Conservation (phyloP, 148 eudicot genomes). For the Persicaria maculosa region DNA sequence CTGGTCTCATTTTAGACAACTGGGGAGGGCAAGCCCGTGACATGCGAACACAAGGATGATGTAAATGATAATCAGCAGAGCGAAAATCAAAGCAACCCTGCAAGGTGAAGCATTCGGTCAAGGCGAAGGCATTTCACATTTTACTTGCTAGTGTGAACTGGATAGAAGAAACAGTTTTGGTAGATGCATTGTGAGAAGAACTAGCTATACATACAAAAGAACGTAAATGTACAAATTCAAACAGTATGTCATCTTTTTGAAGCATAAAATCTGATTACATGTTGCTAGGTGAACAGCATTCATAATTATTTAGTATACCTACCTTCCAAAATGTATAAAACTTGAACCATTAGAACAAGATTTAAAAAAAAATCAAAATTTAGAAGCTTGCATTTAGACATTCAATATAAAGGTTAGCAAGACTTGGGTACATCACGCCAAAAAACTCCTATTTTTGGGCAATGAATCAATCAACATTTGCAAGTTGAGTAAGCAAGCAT, state of each 20-base stretch:
- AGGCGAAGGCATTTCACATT: background rate
- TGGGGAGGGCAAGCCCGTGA: slow-evolving; percentile 42
- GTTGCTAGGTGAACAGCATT: background rate
- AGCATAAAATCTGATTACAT: background rate
- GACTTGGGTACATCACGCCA: background rate
- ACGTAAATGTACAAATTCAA: background rate
- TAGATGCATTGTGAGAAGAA: background rate
- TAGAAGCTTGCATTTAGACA: background rate
- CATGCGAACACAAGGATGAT: slow-evolving; percentile 76
- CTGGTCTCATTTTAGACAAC: slow-evolving; percentile 31
- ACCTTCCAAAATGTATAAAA: background rate
- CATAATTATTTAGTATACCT: background rate
- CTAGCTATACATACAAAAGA: background rate
- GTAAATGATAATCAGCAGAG: slow-evolving; percentile 67
- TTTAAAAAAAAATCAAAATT: background rate
- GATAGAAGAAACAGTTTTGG: background rate
- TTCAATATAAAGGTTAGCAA: background rate
- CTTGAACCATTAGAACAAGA: background rate
- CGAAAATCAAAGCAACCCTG: slow-evolving; percentile 66
- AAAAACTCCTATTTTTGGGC: background rate
- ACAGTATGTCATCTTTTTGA: background rate
- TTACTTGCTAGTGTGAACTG: background rate
- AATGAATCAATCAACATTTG: background rate
- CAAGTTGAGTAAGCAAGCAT: background rate
- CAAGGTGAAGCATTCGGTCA: slow-evolving; percentile 13